phyloP scores from a whole-genome alignment of 2,329 filamentous ascomycete species.

The Claviceps paspali region DNA sequence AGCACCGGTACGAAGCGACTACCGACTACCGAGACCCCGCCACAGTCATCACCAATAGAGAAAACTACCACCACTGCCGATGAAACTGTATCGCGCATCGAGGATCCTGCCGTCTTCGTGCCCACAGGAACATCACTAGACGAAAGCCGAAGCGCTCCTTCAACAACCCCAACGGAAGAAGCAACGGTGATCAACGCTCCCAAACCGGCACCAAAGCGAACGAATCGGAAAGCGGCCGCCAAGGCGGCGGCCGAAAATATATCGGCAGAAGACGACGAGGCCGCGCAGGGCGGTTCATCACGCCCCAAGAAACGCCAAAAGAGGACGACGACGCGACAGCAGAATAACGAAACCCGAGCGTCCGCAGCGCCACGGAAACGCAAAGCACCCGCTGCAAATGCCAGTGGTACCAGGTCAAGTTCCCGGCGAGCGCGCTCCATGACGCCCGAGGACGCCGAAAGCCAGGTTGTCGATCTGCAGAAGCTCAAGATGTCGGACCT shows the following conservation, averaged over 20 bases:
- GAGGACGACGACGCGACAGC: conserved; percentile 15
- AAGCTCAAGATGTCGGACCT: conserved; percentile 59
- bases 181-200: conserved; percentile 3
- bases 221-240: conserved; percentile 4
- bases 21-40: conserved; percentile 1
- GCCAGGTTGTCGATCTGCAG: conserved; percentile 46
- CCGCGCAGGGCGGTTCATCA: neutral
- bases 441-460: conserved; percentile 50
- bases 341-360: conserved; percentile 6
- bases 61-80: neutral
- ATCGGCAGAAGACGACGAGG: conserved; percentile 2
- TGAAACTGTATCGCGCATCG: neutral
- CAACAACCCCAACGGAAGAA: neutral
- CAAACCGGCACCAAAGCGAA: conserved; percentile 5
- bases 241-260: conserved; percentile 8
- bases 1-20: neutral
- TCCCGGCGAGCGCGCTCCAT: conserved; percentile 26
- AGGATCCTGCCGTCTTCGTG: neutral
- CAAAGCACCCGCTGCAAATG: conserved; percentile 11
- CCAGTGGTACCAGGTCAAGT: conserved; percentile 10
- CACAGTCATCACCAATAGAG: conserved; percentile 3
- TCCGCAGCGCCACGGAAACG: conserved; percentile 14
- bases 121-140: neutral
- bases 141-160: neutral
- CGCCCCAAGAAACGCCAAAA: conserved; percentile 19